Conservation (phyloP, 495 filamentous ascomycete species). For the Symbiotaphrina buchneri region DNA sequence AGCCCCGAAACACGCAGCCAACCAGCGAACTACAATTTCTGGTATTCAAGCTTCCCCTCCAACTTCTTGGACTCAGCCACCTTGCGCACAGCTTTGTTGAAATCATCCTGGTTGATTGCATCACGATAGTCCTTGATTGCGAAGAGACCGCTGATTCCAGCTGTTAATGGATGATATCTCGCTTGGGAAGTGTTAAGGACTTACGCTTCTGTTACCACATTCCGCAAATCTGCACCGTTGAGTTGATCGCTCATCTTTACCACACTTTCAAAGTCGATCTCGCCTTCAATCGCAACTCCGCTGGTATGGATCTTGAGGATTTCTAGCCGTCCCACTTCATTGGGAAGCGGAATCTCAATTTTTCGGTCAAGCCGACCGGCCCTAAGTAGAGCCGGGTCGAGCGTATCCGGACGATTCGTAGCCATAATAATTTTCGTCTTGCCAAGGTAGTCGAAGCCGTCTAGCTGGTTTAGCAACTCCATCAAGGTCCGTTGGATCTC, state of each 20-base stretch:
- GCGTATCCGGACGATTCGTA: conserved; percentile 92
- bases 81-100: conserved; percentile 96
- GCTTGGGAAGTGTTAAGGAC: conserved; percentile 13
- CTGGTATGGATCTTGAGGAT: conserved; percentile 96
- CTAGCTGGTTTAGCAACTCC: conserved; percentile 96
- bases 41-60: conserved; percentile 92
- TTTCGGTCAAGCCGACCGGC: conserved; percentile 91
- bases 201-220: conserved; percentile 97
- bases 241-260: conserved; percentile 99
- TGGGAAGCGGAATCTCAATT: conserved; percentile 97
- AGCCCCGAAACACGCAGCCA: too few species aligned
- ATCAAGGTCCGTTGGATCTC: conserved; percentile 98
- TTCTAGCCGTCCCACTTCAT: conserved; percentile 91
- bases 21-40: conserved; percentile 72
- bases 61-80: conserved; percentile 94
- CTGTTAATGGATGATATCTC: not conserved
- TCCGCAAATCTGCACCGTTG: conserved; percentile 92
- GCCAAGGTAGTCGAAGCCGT: conserved; percentile 97
- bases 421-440: conserved; percentile 99
- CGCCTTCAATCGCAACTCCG: conserved; percentile 70
- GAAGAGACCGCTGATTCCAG: conserved; percentile 50
- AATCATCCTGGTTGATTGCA: conserved; percentile 91
- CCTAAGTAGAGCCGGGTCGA: conserved; percentile 84
- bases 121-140: conserved; percentile 96
- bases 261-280: conserved; percentile 97